Base-by-base conservation (phyloP, 805 yeast species). In the Yarrowia deformans region DNA sequence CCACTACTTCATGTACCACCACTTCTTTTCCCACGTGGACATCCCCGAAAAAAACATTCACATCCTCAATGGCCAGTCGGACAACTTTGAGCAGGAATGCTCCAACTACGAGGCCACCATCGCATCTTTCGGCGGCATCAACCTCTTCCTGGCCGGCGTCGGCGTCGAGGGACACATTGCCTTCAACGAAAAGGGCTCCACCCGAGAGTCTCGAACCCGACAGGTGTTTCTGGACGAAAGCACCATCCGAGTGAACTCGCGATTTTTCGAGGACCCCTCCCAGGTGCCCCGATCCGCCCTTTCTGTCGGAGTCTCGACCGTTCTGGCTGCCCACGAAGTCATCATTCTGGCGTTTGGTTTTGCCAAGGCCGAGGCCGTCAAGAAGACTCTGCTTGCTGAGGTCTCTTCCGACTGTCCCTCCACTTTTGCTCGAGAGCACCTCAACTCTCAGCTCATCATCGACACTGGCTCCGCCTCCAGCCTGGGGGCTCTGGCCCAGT, bases 91-190 rank as follows among this genome's bases (percentile, higher is more conserved):
- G 56, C 73, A 67, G 18, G 88, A 85, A 76, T 86, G 89, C 73
- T 72, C 73, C 5, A 71, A 73, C 0, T 86, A 86, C 75, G 88
- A 85, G 75, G 78, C 75, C 37, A 80, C 82, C 71, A 85, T 86
- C 74, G 79, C 79, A 71, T 72, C 73, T 42, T 81, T 78, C 70
- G 88, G 88, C 16, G 79, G 84, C 49, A 84, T 86, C 70, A 80
- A 86, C 73, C 77, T 86, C 67, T 86, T 85, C 72, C 73, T 86
- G 73, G 88, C 88, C 7, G 89, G 88, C 1, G 78, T 86, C 73
- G 88, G 89, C 0, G 85, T 87, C 16, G 86, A 86, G 73, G 89
- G 88, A 39, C 88, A 86, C 74, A 79, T 86, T 72, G 88, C 89
- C 1, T 86, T 86, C 73, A 86, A 86, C 76, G 88, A 86, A 76